These are phyloP conservation scores for Phialocephala sp. DNA, from an alignment of 2,329 filamentous ascomycete species.

Conservation along the genomic window DNA sequence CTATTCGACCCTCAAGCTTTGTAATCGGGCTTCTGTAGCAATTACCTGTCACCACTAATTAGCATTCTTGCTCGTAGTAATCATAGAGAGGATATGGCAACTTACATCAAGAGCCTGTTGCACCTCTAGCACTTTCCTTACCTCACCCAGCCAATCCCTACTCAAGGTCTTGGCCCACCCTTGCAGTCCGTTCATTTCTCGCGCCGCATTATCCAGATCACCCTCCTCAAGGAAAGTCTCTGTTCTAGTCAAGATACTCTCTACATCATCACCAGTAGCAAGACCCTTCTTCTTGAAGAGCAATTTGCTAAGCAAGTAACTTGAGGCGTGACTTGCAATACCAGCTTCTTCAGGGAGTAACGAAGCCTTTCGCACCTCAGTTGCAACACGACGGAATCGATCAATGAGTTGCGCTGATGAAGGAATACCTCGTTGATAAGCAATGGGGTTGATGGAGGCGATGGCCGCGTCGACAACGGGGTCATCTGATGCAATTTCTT, in stretches of 20 bases:
- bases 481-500: slow-evolving; percentile 86
- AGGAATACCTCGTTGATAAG: slow-evolving; percentile 91
- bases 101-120: slow-evolving; percentile 94
- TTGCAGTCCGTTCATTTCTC: slow-evolving; percentile 91
- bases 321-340: slow-evolving; percentile 91
- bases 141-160: slow-evolving; percentile 91
- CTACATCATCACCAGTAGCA: slow-evolving; percentile 85
- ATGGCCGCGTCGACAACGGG: slow-evolving; percentile 91
- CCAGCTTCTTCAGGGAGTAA: slow-evolving; percentile 92
- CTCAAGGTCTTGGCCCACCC: slow-evolving; percentile 97
- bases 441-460: slow-evolving; percentile 90
- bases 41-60: slow-evolving; percentile 67
- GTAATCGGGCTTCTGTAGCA: slow-evolving; percentile 85
- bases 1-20: slow-evolving; percentile 84
- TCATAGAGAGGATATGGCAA: slow-evolving; percentile 34
- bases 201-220: slow-evolving; percentile 85
- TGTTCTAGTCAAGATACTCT: slow-evolving; percentile 88
- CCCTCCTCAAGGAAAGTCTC: slow-evolving; percentile 93
- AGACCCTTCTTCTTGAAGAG: slow-evolving; percentile 94
- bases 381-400: slow-evolving; percentile 90
- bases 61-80: slow-evolving; percentile 16
- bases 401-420: slow-evolving; percentile 87
- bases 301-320: slow-evolving; percentile 87
- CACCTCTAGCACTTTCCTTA: slow-evolving; percentile 90
- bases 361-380: slow-evolving; percentile 92